A percentile compares a stretch with the other conserved stretches of the same genome.
Conservation (phyloP, 2,329 filamentous ascomycete genomes). For the Lasiodiplodia gonubiensis region DNA sequence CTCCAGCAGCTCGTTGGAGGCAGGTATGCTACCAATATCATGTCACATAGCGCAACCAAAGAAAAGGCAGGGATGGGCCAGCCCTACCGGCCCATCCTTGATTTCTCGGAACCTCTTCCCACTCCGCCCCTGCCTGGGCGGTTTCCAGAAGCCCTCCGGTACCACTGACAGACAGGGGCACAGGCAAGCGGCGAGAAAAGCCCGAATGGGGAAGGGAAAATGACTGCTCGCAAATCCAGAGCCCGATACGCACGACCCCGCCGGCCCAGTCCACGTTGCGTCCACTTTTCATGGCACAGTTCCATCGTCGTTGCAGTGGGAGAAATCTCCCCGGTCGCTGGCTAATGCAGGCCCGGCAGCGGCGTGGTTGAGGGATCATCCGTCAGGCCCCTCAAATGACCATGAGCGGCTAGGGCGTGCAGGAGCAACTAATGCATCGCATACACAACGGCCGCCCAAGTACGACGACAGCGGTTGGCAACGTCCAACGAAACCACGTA, state of each 20-base stretch:
- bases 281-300: not conserved
- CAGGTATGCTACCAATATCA: constrained; percentile 20
- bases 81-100: not conserved
- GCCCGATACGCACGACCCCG: not conserved
- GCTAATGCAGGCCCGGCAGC: constrained; percentile 14
- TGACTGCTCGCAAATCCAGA: constrained; percentile 13
- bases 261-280: constrained; percentile 10
- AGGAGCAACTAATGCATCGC: constrained; percentile 6
- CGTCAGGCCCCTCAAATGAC: not conserved
- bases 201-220: constrained; percentile 8
- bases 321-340: not conserved
- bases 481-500: not conserved
- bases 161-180: constrained; percentile 3
- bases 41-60: constrained; percentile 15
- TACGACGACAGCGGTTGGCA: not conserved
- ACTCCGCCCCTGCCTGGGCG: not conserved
- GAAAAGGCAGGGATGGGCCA: constrained; percentile 13
- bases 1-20: not conserved
- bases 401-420: not conserved
- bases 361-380: constrained; percentile 2
- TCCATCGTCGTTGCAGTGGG: constrained; percentile 9
- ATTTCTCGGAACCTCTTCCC: not conserved
- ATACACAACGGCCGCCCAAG: constrained; percentile 5
- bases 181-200: constrained; percentile 4
- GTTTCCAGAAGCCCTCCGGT: constrained; percentile 9